Evolutionary conservation across 2,329 filamentous ascomycete genomes (phyloP).

Genomic region (Arthroderma sp.): DNA sequence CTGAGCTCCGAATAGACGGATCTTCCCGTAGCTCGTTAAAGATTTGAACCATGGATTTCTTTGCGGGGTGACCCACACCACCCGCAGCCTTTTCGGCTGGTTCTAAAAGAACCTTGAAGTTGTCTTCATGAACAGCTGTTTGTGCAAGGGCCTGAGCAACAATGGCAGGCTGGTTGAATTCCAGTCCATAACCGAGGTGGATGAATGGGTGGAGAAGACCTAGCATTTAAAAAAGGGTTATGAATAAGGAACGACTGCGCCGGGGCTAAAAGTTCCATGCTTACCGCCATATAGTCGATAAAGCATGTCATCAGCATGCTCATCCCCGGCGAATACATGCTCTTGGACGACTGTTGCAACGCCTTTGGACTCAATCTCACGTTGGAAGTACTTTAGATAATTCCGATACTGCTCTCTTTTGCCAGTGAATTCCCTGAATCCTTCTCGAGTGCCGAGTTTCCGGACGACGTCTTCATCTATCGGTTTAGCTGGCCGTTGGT

Average conservation of each 20-base stretch:
- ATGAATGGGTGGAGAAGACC: conserved; percentile 69
- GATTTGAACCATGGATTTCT: conserved; percentile 42
- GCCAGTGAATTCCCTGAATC: conserved; percentile 49
- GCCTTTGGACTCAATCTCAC: conserved; percentile 52
- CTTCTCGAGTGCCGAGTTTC: conserved; percentile 43
- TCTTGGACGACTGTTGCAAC: conserved; percentile 51
- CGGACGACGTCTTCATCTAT: conserved; percentile 39
- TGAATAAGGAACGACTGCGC: background rate
- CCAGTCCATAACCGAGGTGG: conserved; percentile 71
- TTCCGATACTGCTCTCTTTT: conserved; percentile 54
- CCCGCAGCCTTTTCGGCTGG: conserved; percentile 23
- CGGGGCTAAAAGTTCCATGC: conserved; percentile 8
- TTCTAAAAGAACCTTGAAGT: conserved; percentile 40
- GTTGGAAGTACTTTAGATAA: conserved; percentile 64
- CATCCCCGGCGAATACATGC: conserved; percentile 55
- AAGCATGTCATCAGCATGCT: conserved; percentile 55
- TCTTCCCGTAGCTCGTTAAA: conserved; percentile 47
- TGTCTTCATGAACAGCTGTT: conserved; percentile 52
- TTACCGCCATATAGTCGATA: conserved; percentile 52
- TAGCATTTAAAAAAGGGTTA: conserved; percentile 13
- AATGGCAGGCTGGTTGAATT: conserved; percentile 69
- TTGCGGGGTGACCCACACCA: conserved; percentile 17
- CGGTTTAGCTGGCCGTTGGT: conserved; percentile 47
- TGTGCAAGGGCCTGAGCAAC: conserved; percentile 70
- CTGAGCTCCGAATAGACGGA: conserved; percentile 43